Evolutionary conservation across 2,329 filamentous ascomycete species (phyloP).

Genomic region (Sphaceloma murrayae): DNA sequence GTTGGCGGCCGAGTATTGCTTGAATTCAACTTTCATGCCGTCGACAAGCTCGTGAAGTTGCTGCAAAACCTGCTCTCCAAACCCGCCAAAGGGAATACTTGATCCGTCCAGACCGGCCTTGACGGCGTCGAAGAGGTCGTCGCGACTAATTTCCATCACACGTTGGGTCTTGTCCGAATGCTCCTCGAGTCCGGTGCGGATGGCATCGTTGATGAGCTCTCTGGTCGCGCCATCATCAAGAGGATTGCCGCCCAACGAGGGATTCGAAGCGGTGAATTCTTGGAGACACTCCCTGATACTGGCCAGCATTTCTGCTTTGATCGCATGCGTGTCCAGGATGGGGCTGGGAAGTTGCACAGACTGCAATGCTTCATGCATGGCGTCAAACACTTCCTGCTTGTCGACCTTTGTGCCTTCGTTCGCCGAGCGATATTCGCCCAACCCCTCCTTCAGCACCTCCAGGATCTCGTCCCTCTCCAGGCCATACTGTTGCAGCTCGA

Average conservation of each 20-base stretch:
- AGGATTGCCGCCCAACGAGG: slow-evolving; percentile 9
- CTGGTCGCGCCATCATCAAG: slow-evolving; percentile 40
- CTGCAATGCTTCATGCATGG: slow-evolving; percentile 76
- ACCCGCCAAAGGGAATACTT: slow-evolving; percentile 41
- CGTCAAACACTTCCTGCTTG: slow-evolving; percentile 74
- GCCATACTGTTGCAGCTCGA: slow-evolving; percentile 81
- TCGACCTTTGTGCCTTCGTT: slow-evolving; percentile 40
- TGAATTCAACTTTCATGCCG: slow-evolving; percentile 56
- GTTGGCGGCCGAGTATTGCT: slow-evolving; percentile 69
- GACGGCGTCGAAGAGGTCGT: slow-evolving; percentile 51
- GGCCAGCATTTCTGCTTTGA: slow-evolving; percentile 72
- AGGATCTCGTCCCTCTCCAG: slow-evolving; percentile 85
- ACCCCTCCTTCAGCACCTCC: slow-evolving; percentile 73
- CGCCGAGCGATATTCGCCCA: slow-evolving; percentile 60
- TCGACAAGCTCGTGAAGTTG: slow-evolving; percentile 51
- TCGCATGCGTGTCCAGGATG: slow-evolving; percentile 58
- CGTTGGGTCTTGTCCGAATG: slow-evolving; percentile 33
- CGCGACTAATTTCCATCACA: slow-evolving; percentile 38
- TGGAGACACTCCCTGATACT: slow-evolving; percentile 80
- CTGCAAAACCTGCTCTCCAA: slow-evolving; percentile 51
- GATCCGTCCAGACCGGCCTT: slow-evolving; percentile 47
- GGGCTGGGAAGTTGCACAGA: slow-evolving; percentile 67
- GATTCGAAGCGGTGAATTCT: slow-evolving; percentile 55
- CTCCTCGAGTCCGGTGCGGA: slow-evolving; percentile 49
- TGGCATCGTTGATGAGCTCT: slow-evolving; percentile 48